Base-by-base conservation (phyloP, 768 basidiomycete genomes). In the Austroboletus festivus region DNA sequence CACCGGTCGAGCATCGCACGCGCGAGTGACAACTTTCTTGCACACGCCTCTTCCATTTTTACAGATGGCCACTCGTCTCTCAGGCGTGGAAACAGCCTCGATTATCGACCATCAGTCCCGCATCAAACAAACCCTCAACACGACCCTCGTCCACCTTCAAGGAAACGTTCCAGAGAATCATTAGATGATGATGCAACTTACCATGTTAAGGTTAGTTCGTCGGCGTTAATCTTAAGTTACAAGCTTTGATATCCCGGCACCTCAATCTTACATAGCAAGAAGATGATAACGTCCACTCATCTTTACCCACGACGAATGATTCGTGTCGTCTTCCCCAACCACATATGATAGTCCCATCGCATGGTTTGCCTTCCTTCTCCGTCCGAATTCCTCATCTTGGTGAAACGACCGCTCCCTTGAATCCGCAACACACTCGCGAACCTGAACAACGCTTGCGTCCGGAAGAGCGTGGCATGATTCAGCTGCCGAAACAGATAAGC, bases 101-200 rank as follows among this genome's bases (percentile, higher is more conserved):
- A 61, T 11, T 55, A 54, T 44, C 50, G 47, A 8, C 28, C 52
- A 18, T 38, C 58, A 34, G 21, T 54, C 15, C 48, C 48, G 38
- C 53, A 44, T 18, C 65, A 48, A 8, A 18, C 55, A n/a, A 58
- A 31, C 40, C 50, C 59, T 37, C 53, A 52, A 30, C 55, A 43
- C 34, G 53, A 52, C 38, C 5, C 52, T 46, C 63, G 50, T 38
- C 52, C 60, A 16, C 62, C 63, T 15, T 57, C 68, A 1, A 69
- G 63, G 38, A 67, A 67, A 56, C 65, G 65, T 30, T 68, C 65
- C 12, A 65, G 61, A 35, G 68, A 69, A 43, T 42, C 47, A 34
- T 50, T 65, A 51, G 68, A 63, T 21, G 61, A 61, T 21, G 61
- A 61, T 13, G 49, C 42, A 38, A 51, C 38, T 57, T 68, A 52